phyloP scores from a whole-genome alignment of 371 early-diverging fungal genomes.

The Entomophthora muscae region DNA sequence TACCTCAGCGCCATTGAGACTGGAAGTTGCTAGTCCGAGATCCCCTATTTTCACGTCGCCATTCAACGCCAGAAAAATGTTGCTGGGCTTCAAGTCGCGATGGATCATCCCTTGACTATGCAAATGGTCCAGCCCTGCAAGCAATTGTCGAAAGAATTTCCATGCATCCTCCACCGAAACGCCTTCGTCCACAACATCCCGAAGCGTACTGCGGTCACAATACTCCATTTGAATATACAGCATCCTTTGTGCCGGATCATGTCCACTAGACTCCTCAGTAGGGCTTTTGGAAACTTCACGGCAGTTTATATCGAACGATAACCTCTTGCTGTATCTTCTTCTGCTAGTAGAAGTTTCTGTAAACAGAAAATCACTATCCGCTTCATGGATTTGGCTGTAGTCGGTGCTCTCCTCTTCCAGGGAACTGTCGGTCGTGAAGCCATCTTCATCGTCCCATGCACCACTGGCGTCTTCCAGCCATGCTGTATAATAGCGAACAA shows the following conservation, averaged over 20 bases:
- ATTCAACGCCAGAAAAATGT: slow-evolving; percentile 81
- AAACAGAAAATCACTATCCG: slow-evolving; percentile 9
- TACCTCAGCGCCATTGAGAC: slow-evolving; percentile 7
- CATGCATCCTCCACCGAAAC: slow-evolving; percentile 46
- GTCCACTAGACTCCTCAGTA: neutral
- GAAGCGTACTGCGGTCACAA: slow-evolving; percentile 82
- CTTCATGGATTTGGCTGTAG: slow-evolving; percentile 5
- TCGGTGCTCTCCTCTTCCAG: slow-evolving; percentile 19
- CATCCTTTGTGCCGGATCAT: slow-evolving; percentile 22
- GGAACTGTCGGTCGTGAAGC: slow-evolving; percentile 9
- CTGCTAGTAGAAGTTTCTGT: slow-evolving; percentile 1
- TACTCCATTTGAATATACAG: slow-evolving; percentile 97
- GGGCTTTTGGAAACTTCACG: neutral
- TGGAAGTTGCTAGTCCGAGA: slow-evolving; percentile 76
- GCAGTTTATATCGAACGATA: neutral
- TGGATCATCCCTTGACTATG: slow-evolving; percentile 88
- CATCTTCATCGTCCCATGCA: slow-evolving; percentile 10
- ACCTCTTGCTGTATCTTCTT: neutral
- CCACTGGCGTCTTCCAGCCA: slow-evolving; percentile 64
- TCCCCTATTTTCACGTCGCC: slow-evolving; percentile 95
- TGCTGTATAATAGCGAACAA: slow-evolving; percentile 85
- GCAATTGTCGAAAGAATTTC: slow-evolving; percentile 33
- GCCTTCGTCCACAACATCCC: slow-evolving; percentile 69
- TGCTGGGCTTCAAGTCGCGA: slow-evolving; percentile 95
- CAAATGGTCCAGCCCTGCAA: slow-evolving; percentile 48